Base-by-base conservation (phyloP, 2,329 filamentous ascomycete species). In the Fusarium austroafricanum region DNA sequence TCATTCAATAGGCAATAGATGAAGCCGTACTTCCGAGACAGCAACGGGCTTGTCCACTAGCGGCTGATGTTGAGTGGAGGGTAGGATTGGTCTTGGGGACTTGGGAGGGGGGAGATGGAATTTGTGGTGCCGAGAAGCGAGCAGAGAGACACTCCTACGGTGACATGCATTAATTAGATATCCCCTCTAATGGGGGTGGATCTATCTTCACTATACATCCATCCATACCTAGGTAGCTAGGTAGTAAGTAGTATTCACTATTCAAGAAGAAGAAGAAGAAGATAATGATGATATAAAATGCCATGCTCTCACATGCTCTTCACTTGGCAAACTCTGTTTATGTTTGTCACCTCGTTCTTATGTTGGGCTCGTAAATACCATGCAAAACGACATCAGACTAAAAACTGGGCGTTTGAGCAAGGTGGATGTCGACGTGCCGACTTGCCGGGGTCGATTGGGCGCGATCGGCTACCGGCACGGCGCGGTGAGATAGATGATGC, bases 401-500 rank as follows among this genome's bases (percentile, higher is more conserved):
- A 63, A 69, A 62, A 52, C 53, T 52, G 42, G 61, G 61, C 61
- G 61, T 69, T 55, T 69, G 37, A 47, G 57, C 64, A 63, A 55
- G 52, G 71, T 73, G 71, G 71, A 73, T 73, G 69, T 69, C 58
- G 56, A 51, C 51, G 70, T 72, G 71, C 68, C 71, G 71, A 72
- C 72, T 72, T 73, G 69, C 71, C 71, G 71, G 71, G 71, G 68
- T 74, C 69, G 61, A 73, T 72, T 73, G 71, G 71, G 59, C 45
- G 65, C 67, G 68, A 73, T 73, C 71, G 71, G 71, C 71, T 73
- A 73, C 66, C 71, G 71, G 71, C 71, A 73, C 71, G 63, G 63
- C 71, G 71, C 71, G 71, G 71, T 73, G 70, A 73, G 71, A 71
- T 73, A 73, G 71, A 71, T 73, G 71, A 72, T 72, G 65, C 69